Percentiles rank a stretch among this genome's conserved stretches.
These are phyloP conservation scores for Ambrosia artemisiifolia DNA, from an alignment of 129 eudicot species.

Conservation along the genomic window DNA sequence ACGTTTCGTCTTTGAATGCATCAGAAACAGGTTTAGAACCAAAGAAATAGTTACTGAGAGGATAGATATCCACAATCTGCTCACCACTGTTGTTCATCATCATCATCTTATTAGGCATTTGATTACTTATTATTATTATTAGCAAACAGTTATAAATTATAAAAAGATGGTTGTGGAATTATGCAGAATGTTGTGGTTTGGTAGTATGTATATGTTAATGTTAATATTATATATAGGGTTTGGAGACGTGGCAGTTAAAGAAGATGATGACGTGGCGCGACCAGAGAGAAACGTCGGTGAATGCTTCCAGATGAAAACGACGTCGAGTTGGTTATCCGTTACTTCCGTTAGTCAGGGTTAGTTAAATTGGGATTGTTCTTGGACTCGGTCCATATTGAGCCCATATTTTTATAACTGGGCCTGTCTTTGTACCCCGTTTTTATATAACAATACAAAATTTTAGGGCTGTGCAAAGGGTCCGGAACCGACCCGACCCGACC, in stretches of 20 bases:
- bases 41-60: constrained; percentile 63
- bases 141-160: not conserved
- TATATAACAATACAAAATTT: no score
- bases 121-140: not conserved
- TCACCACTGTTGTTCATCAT: not conserved
- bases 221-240: no score
- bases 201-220: not conserved
- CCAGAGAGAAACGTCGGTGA: constrained; percentile 25
- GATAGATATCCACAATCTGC: constrained; percentile 46
- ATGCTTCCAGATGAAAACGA: constrained; percentile 5
- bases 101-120: not conserved
- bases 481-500: no score
- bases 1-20: constrained; percentile 40
- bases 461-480: no score
- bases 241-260: constrained; percentile 28
- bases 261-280: constrained; percentile 30
- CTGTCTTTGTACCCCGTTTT: not conserved
- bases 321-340: not conserved
- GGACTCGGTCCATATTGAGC: not conserved
- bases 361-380: not conserved
- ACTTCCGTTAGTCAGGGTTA: no score
- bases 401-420: not conserved
- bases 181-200: not conserved
- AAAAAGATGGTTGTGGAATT: not conserved
- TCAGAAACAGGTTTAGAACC: constrained; percentile 41